Percentiles rank a stretch among this genome's conserved stretches.
Conservation (phyloP, 306 rosid species). For the Dalbergia cultrata region DNA sequence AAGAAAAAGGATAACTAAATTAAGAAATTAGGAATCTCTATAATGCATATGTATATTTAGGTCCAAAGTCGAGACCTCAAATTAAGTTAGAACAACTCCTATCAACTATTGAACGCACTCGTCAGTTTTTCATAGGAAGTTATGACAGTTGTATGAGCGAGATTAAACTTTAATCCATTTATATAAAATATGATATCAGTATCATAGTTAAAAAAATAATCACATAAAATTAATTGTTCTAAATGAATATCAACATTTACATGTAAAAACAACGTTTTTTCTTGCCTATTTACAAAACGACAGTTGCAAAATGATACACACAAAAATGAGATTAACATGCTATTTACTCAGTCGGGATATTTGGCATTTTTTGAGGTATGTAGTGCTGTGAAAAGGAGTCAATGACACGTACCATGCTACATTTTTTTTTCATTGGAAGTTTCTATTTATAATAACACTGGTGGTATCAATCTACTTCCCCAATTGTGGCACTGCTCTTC, state of each 20-base stretch:
- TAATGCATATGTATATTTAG: background rate
- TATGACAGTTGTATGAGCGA: background rate
- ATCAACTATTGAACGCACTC: no score
- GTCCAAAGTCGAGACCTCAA: no score
- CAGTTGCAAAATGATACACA: background rate
- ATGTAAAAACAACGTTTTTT: background rate
- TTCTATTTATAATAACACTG: background rate
- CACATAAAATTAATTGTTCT: background rate
- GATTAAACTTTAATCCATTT: background rate
- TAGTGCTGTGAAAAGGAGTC: background rate
- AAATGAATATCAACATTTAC: background rate
- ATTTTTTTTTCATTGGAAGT: background rate
- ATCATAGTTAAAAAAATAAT: background rate
- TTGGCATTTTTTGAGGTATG: slow-evolving; percentile 6
- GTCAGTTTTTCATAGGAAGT: background rate
- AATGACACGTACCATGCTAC: slow-evolving; percentile 2
- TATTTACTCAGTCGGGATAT: background rate
- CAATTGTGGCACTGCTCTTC: background rate
- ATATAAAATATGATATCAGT: background rate
- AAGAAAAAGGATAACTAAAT: background rate
- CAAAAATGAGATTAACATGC: background rate
- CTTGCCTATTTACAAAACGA: background rate
- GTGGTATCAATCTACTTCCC: background rate
- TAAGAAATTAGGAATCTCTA: background rate
- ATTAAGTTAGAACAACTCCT: no score